These are phyloP conservation scores for Xylaria multiplex DNA, from an alignment of 2,329 filamentous ascomycete genomes.

Conservation along the genomic window DNA sequence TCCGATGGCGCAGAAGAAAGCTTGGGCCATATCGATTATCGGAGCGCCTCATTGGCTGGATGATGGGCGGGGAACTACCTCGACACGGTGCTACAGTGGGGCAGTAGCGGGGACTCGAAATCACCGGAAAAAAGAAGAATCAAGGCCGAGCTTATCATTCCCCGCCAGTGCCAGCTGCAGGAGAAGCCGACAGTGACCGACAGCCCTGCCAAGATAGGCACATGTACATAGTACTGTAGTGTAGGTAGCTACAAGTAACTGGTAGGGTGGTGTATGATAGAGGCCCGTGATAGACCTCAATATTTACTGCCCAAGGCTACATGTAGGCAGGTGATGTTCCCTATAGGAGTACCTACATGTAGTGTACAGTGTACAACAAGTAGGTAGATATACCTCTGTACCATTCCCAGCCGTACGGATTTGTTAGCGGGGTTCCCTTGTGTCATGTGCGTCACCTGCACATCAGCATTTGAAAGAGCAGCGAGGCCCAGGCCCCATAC, in stretches of 20 bases:
- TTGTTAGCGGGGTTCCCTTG: conserved; percentile 14
- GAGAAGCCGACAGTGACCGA: conserved; percentile 5
- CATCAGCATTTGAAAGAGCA: conserved; percentile 19
- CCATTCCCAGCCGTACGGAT: no score
- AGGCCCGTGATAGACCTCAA: no score
- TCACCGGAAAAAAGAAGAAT: conserved; percentile 28
- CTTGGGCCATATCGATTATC: conserved; percentile 3
- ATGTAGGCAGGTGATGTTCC: no score
- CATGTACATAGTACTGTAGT: no score
- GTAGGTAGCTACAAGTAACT: no score
- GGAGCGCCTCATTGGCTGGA: conserved; percentile 19
- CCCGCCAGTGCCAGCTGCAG: conserved; percentile 3
- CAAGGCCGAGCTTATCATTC: conserved; percentile 8
- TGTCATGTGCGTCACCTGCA: conserved; percentile 30
- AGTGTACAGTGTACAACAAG: not conserved
- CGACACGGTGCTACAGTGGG: not conserved
- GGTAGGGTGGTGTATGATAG: not conserved
- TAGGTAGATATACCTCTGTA: not conserved
- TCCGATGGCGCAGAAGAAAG: conserved; percentile 23
- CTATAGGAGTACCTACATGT: no score
- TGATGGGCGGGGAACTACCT: not conserved
- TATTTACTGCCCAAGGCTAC: no score
- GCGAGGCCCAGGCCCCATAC: not conserved
- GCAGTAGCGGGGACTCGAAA: conserved; percentile 1
- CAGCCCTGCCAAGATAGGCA: not conserved